Evolutionary conservation across 192 early-diverging fungal species (phyloP).

Genomic region (Haplosporangium gracile): DNA sequence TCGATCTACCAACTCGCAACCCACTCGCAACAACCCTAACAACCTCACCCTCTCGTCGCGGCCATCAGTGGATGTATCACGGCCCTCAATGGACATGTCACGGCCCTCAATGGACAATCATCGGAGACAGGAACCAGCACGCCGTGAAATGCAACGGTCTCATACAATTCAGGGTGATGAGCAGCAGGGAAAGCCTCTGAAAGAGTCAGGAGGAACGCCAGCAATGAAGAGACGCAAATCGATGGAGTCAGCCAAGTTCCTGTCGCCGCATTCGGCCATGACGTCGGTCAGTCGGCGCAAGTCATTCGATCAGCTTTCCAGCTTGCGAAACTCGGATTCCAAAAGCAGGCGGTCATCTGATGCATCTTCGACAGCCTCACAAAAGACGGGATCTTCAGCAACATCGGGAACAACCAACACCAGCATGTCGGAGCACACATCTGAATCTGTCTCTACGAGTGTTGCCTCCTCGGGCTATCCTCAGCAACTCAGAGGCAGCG

Average conservation of each 20-base stretch:
- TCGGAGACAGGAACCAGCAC: not conserved
- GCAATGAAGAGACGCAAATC: constrained; percentile 36
- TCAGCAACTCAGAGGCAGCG: not conserved
- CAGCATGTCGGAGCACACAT: constrained; percentile 15
- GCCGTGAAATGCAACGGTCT: constrained; percentile 31
- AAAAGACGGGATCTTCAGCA: constrained; percentile 26
- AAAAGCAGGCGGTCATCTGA: constrained; percentile 34
- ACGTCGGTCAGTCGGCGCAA: constrained; percentile 32
- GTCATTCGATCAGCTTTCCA: constrained; percentile 36
- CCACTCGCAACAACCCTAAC: constrained; percentile 18
- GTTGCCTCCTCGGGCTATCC: not conserved
- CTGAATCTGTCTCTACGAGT: constrained; percentile 1
- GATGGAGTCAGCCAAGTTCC: constrained; percentile 38
- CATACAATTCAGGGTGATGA: constrained; percentile 28
- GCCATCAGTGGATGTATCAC: not conserved
- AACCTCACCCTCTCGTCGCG: not conserved
- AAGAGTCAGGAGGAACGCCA: not conserved
- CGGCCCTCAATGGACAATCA: not conserved
- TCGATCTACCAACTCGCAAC: constrained; percentile 27
- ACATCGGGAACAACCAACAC: constrained; percentile 25
- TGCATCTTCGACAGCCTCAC: constrained; percentile 43
- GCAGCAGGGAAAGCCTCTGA: not conserved
- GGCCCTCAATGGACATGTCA: not conserved
- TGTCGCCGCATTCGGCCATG: constrained; percentile 22
- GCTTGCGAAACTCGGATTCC: not conserved